These are phyloP conservation scores for Pythium aphanidermatum DNA, from an alignment of 352 stramenopile genomes.

Conservation along the genomic window DNA sequence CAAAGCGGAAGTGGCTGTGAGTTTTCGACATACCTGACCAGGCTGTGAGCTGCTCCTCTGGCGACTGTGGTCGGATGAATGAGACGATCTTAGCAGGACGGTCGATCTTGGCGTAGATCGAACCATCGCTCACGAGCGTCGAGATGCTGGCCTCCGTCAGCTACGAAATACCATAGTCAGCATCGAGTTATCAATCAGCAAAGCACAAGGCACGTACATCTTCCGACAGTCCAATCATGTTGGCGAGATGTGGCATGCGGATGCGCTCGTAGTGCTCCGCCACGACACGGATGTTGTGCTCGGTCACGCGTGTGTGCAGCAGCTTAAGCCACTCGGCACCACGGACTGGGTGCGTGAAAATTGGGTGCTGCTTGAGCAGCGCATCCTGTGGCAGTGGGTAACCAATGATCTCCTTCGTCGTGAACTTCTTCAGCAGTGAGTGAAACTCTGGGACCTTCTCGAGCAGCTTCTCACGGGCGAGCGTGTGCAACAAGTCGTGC, in stretches of 20 bases:
- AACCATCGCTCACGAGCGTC: slow-evolving; percentile 90
- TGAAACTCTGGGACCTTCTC: slow-evolving; percentile 62
- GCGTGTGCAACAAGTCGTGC: slow-evolving; percentile 63
- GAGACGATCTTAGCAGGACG: slow-evolving; percentile 94
- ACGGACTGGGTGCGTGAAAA: slow-evolving; percentile 75
- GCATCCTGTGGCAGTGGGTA: slow-evolving; percentile 90
- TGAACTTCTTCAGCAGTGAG: slow-evolving; percentile 83
- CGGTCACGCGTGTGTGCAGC: slow-evolving; percentile 91
- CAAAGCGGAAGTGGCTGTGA: background rate
- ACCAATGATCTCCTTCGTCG: slow-evolving; percentile 95
- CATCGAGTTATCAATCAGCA: background rate
- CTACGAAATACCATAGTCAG: slow-evolving; percentile 22
- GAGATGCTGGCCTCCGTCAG: slow-evolving; percentile 74
- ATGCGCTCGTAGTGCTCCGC: slow-evolving; percentile 96
- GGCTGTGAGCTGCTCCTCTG: slow-evolving; percentile 93
- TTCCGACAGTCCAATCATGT: slow-evolving; percentile 91
- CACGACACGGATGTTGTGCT: slow-evolving; percentile 97
- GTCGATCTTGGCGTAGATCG: slow-evolving; percentile 97
- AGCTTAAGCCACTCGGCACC: slow-evolving; percentile 80
- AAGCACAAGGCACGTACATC: slow-evolving; percentile 38
- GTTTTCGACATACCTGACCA: slow-evolving; percentile 82
- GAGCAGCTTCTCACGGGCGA: slow-evolving; percentile 53
- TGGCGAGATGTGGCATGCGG: slow-evolving; percentile 87
- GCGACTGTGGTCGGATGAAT: slow-evolving; percentile 86
- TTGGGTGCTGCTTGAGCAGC: slow-evolving; percentile 73